A percentile compares a stretch with the other conserved stretches of the same genome.
Conservation (phyloP, 2,329 filamentous ascomycete species). For the Colletotrichum phormii region DNA sequence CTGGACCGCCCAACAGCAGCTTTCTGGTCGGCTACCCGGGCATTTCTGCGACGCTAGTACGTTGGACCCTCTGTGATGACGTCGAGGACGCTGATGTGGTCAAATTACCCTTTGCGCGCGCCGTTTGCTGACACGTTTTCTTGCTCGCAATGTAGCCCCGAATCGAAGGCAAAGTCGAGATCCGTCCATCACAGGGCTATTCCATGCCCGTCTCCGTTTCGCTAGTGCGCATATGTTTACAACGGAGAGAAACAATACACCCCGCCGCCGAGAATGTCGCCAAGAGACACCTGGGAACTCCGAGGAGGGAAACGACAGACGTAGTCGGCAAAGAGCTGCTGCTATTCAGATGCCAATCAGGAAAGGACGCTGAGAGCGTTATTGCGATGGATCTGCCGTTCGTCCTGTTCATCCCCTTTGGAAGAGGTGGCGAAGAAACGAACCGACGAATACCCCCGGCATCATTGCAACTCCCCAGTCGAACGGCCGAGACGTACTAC, state of each 20-base stretch:
- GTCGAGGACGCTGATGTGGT: constrained; percentile 31
- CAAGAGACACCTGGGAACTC: constrained; percentile 90
- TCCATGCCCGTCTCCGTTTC: constrained; percentile 92
- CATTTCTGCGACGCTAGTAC: constrained; percentile 95
- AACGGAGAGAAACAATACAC: constrained; percentile 95
- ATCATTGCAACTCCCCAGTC: constrained; percentile 87
- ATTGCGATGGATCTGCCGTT: constrained; percentile 98
- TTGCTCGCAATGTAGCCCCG: constrained; percentile 73
- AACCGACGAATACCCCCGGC: constrained; percentile 92
- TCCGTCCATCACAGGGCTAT: constrained; percentile 85
- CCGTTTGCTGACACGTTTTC: constrained; percentile 11
- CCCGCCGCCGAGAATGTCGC: constrained; percentile 94
- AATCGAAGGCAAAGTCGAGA: constrained; percentile 98
- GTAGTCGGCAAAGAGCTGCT: constrained; percentile 96
- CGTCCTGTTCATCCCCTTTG: constrained; percentile 96
- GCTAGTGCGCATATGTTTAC: constrained; percentile 92
- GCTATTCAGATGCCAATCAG: constrained; percentile 86
- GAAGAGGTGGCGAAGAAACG: constrained; percentile 88
- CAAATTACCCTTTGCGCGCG: constrained; percentile 32
- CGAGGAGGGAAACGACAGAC: constrained; percentile 90
- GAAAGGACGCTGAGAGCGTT: constrained; percentile 87
- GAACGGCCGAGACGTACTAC: constrained; percentile 97
- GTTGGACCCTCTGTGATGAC: constrained; percentile 50
- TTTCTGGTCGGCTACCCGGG: constrained; percentile 97
- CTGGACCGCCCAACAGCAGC: constrained; percentile 95